These are phyloP conservation scores for Elymus sibiricus DNA, from an alignment of 176 grass and related monocot genomes.

Conservation along the genomic window DNA sequence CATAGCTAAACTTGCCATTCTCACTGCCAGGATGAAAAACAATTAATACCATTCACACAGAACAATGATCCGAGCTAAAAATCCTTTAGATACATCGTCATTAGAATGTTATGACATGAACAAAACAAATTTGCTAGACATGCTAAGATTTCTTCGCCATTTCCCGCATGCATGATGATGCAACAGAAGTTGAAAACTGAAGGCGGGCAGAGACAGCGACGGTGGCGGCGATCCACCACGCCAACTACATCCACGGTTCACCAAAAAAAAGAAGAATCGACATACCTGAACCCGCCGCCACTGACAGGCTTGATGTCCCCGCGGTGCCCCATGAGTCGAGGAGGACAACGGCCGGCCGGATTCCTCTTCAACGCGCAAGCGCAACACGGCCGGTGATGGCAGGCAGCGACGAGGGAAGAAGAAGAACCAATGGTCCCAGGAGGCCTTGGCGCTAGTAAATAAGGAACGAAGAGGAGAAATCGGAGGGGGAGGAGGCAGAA, in stretches of 20 bases:
- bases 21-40: constrained; percentile 42
- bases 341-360: not conserved
- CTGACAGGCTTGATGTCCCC: constrained; percentile 36
- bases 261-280: too few species aligned
- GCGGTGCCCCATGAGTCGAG: constrained; percentile 11
- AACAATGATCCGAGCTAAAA: too few species aligned
- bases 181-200: not conserved
- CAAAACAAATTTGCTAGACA: not conserved
- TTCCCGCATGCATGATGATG: not conserved
- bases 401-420: not conserved
- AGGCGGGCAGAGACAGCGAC: not conserved
- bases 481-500: not conserved
- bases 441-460: not conserved
- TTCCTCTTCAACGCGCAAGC: constrained; percentile 26
- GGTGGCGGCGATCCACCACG: not conserved
- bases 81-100: too few species aligned
- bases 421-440: not conserved
- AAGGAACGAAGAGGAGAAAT: not conserved
- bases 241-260: too few species aligned
- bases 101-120: too few species aligned
- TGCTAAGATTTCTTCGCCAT: too few species aligned
- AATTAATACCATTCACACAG: not conserved
- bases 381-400: not conserved
- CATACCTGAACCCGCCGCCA: constrained; percentile 76
- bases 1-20: constrained; percentile 83